These are phyloP conservation scores for Helianthus tuberosus DNA, from an alignment of 129 eudicot genomes.

Conservation along the genomic window DNA sequence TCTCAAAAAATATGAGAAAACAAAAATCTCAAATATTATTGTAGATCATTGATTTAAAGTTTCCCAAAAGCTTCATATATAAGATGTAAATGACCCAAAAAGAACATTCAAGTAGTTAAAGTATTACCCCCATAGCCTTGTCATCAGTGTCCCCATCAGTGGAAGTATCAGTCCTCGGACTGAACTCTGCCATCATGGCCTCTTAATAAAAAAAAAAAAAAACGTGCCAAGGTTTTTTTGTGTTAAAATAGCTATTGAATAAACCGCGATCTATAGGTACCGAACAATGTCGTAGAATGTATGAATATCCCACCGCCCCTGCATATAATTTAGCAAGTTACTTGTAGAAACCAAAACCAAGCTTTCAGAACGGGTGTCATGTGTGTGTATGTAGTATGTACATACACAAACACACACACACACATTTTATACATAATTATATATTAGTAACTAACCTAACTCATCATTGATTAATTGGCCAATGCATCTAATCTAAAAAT, in stretches of 20 bases:
- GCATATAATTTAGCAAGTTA: neutral
- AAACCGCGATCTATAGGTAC: neutral
- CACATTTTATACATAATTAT: too few relatives aligned
- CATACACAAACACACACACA: neutral
- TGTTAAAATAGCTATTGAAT: too few relatives aligned
- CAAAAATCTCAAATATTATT: neutral
- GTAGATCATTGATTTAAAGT: slow-evolving; percentile 8
- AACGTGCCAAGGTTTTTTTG: too few relatives aligned
- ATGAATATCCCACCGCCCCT: slow-evolving; percentile 10
- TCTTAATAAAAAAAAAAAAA: slow-evolving; percentile 16
- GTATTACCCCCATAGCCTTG: slow-evolving; percentile 34
- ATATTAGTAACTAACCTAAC: too few relatives aligned
- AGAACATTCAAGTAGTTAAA: slow-evolving; percentile 8
- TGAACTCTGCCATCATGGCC: slow-evolving; percentile 56
- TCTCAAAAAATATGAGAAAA: slow-evolving; percentile 3
- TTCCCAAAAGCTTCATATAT: neutral
- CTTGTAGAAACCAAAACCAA: neutral
- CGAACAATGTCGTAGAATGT: slow-evolving; percentile 2
- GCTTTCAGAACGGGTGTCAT: neutral
- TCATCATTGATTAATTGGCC: too few relatives aligned
- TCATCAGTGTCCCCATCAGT: slow-evolving; percentile 44
- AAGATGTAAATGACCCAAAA: neutral
- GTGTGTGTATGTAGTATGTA: neutral
- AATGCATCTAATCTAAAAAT: too few relatives aligned
- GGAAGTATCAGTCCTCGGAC: slow-evolving; percentile 69